Evolutionary conservation across 352 stramenopile genomes (phyloP), one percentile per base, ranked within the genome.

Genomic region (Globisporangium radiosum): DNA sequence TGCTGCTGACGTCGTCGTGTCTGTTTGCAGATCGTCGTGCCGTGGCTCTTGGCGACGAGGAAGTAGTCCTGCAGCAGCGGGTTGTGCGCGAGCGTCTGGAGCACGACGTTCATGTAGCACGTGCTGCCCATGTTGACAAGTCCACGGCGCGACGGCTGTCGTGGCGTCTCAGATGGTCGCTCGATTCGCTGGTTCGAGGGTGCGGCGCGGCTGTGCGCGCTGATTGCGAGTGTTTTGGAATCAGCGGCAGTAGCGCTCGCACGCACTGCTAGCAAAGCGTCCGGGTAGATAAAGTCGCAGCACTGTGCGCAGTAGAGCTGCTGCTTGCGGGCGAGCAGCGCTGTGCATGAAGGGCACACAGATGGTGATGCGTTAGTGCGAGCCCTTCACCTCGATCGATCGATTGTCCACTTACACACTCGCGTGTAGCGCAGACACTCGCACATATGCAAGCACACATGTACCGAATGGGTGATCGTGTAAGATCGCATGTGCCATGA

Each of bases 101-200:
- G 64, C 53, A 92, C 82, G 1, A 75, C 76, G 65, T 88, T 92
- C 80, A 94, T 83, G 51, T 84, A 94, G 77, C 85, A 92, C 50
- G 85, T 90, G 61, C 91, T 94, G 42, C 85, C 85, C 76, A 94
- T 86, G 65, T 94, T 94, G 40, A 89, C 76, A 38, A 94, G 68
- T 49, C 85, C 85, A 37, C 81, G 71, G 37, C 66, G 66, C 51
- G 50, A 59, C 57, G 58, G 70, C 51, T 19, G 61, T 44, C 39
- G 59, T n/a, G 60, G 51, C 5, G 54, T 59, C 4, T 25, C 25
- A 25, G 25, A 25, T 25, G 25, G 25, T 25, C 25, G 25, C 25
- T 25, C 25, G 25, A 25, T 1, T 25, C 2, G 25, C 25, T 25
- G 25, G 25, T 25, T 25, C 25, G 25, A 25, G 25, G 25, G 25